Percentiles rank a stretch among this genome's conserved stretches.
Conservation (phyloP, 371 early-diverging fungal species). For the Mucor sp. region DNA sequence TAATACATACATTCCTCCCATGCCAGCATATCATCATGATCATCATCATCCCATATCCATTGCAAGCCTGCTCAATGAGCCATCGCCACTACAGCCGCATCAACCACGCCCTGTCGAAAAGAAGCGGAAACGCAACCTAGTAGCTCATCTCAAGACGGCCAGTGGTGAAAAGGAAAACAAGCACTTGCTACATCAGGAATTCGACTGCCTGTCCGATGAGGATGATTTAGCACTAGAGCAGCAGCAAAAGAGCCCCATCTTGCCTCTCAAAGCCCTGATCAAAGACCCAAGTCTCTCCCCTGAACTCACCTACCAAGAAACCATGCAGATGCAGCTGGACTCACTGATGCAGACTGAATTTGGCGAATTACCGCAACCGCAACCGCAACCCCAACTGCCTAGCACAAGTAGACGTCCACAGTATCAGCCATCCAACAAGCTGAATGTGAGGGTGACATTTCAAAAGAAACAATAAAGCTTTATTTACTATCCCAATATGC, state of each 20-base stretch:
- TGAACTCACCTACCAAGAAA: constrained; percentile 17
- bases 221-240: constrained; percentile 10
- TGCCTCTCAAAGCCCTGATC: constrained; percentile 1
- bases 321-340: constrained; percentile 25
- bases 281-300: constrained; percentile 14
- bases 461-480: constrained; percentile 13
- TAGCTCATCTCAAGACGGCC: constrained; percentile 23
- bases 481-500: constrained; percentile 33
- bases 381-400: background rate
- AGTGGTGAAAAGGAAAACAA: constrained; percentile 18
- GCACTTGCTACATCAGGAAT: background rate
- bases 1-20: background rate
- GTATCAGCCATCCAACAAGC: constrained; percentile 24
- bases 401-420: constrained; percentile 5
- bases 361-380: background rate
- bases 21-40: background rate
- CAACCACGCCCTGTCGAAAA: constrained; percentile 10
- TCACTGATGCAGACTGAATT: constrained; percentile 25
- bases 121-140: constrained; percentile 25
- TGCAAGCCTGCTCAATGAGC: background rate
- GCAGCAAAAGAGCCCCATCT: background rate
- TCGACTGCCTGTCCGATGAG: constrained; percentile 21
- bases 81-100: background rate
- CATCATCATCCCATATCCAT: background rate
- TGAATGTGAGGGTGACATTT: constrained; percentile 27